Conservation (phyloP, 164 flowering plant genomes). For the Macadamia integrifolia region DNA sequence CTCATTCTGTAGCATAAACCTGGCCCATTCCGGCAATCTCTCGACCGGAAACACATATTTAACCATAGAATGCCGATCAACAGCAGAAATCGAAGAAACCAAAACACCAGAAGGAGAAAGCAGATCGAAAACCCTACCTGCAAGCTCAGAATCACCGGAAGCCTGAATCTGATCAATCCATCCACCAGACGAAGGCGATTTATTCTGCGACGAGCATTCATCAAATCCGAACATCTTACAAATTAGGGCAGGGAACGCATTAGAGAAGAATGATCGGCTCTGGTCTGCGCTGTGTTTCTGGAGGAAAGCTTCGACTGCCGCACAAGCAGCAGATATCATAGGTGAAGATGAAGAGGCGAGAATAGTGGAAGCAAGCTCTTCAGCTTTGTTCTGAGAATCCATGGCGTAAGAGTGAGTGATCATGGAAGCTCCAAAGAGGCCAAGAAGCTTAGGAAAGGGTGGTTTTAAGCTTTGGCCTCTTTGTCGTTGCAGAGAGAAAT, state of each 20-base stretch:
- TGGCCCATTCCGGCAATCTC: conserved; percentile 74
- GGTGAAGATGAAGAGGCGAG: conserved; percentile 46
- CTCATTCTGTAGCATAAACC: conserved; percentile 42
- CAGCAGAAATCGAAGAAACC: conserved; percentile 44
- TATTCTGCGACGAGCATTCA: conserved; percentile 25
- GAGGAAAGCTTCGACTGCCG: conserved; percentile 58
- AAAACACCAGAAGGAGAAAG: conserved; percentile 59
- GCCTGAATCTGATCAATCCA: conserved; percentile 54
- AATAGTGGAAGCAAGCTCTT: conserved; percentile 52
- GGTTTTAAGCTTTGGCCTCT: neutral
- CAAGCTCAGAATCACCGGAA: conserved; percentile 31
- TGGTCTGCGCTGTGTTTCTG: conserved; percentile 60
- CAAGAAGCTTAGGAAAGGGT: neutral
- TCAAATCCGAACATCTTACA: conserved; percentile 71
- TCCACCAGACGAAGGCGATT: conserved; percentile 20
- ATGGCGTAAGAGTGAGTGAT: conserved; percentile 31
- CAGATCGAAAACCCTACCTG: conserved; percentile 38
- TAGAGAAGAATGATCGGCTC: conserved; percentile 66
- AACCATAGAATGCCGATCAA: conserved; percentile 59
- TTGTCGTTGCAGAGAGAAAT: neutral
- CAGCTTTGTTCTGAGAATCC: conserved; percentile 58
- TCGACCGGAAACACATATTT: conserved; percentile 75
- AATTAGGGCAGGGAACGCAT: conserved; percentile 70
- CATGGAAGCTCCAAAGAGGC: conserved; percentile 22
- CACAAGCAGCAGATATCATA: conserved; percentile 47